Evolutionary conservation across 2,329 filamentous ascomycete species (phyloP), one percentile per base, ranked within the genome.

Genomic region (Pyrenophora graminea): DNA sequence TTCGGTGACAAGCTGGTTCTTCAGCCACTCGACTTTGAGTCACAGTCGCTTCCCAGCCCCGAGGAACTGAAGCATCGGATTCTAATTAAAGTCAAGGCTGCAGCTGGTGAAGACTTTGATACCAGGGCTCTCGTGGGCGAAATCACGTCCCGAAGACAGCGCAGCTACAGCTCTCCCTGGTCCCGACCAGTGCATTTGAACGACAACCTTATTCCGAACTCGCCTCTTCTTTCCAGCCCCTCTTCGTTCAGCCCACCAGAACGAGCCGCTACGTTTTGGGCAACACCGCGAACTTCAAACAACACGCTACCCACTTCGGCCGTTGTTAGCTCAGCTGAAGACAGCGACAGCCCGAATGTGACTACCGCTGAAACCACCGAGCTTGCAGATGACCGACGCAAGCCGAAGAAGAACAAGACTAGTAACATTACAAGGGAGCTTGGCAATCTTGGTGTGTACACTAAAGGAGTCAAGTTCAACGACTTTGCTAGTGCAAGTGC

Each of bases 11-110:
- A 86, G 60, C 82, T 99, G 38, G 80, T 97, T 10, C 84, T 86
- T 0, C 84, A 91, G 62, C 89, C 91, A 0, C 73, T 97, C 15
- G 84, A 90, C 54, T 80, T 83, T 1, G 85, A 86, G 39, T 80
- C 83, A 2, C 80, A 85, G 56, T 82, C 83, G 51, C 81, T 97
- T 10, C 94, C 94, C 0, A 89, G 90, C 1, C 94, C 94, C 0
- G 89, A 94, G 39, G 86, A 97, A 61, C 80, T 99, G 39, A 89
- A 88, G 76, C 80, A 88, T 63, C 87, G 87, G 36, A 90, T 97
- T 49, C 79, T 99, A 48, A 87, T 97, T 79, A 99, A 99, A 73
- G 94, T 97, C 56, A 99, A 97, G 75, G 88, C 89, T 59, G 86
- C 90, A 6, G 81, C 85, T 61, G 53, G 58, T 10, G 79, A 82